Percentiles rank a stretch among this genome's conserved stretches.
phyloP scores from a whole-genome alignment of 495 filamentous ascomycete species.

The Chaetomium fimeti region DNA sequence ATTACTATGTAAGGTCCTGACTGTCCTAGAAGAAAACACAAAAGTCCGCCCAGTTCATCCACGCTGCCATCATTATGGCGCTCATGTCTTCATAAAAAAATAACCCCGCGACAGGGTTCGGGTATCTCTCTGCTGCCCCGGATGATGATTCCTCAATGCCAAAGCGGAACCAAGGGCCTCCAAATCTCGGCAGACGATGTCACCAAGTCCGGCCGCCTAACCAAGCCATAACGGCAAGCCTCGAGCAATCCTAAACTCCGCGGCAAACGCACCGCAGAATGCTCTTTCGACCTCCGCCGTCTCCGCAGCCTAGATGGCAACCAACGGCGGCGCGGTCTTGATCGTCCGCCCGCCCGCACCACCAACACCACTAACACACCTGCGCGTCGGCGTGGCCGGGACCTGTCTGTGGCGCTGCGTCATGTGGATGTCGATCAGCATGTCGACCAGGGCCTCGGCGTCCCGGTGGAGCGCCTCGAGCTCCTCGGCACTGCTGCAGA shows the following conservation, averaged over 20 bases:
- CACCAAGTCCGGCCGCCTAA: no score
- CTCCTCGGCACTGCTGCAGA: slow-evolving; percentile 24
- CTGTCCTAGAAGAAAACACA: slow-evolving; percentile 4
- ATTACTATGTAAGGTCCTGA: not conserved
- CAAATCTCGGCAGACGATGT: no score
- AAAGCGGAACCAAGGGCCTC: no score
- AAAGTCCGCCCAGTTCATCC: slow-evolving; percentile 12
- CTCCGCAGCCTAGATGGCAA: not conserved
- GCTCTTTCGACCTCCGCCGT: no score
- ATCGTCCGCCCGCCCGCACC: not conserved
- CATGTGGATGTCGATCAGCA: slow-evolving; percentile 36
- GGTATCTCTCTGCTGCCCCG: no score
- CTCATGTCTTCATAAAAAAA: slow-evolving; percentile 17
- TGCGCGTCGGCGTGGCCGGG: not conserved
- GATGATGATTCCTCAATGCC: no score
- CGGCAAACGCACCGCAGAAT: no score
- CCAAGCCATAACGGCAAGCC: no score
- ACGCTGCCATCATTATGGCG: not conserved
- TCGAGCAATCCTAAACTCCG: no score
- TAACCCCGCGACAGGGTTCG: not conserved
- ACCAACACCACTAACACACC: slow-evolving; percentile 1
- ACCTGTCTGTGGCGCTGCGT: slow-evolving; percentile 18
- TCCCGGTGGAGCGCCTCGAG: slow-evolving; percentile 34
- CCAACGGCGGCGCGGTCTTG: not conserved
- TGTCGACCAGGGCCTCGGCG: slow-evolving; percentile 39